phyloP scores from a whole-genome alignment of 2,329 filamentous ascomycete species.

The Talaromyces rugulosus region DNA sequence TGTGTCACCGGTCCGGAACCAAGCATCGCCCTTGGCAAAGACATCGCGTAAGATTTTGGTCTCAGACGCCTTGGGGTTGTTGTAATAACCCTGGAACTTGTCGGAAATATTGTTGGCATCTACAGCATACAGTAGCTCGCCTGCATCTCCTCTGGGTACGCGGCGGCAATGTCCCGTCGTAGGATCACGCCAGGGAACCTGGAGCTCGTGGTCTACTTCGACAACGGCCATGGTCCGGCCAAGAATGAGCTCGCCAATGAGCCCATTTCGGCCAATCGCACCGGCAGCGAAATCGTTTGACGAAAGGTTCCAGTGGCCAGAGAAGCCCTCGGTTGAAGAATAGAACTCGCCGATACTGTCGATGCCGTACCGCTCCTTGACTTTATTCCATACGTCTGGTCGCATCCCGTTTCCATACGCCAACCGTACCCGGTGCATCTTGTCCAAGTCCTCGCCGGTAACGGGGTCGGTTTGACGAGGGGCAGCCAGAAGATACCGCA shows the following conservation, averaged over 20 bases:
- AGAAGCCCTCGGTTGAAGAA: constrained; percentile 68
- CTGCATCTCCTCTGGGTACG: constrained; percentile 58
- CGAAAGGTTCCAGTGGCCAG: constrained; percentile 67
- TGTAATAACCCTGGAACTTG: constrained; percentile 78
- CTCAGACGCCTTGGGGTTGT: constrained; percentile 65
- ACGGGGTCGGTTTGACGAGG: constrained; percentile 57
- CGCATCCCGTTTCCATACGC: constrained; percentile 83
- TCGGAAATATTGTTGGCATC: constrained; percentile 59
- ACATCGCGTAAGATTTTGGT: constrained; percentile 72
- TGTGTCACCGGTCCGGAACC: constrained; percentile 81
- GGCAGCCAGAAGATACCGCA: constrained; percentile 72
- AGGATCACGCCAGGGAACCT: constrained; percentile 63
- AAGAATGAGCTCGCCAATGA: constrained; percentile 55
- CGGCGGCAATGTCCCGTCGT: constrained; percentile 64
- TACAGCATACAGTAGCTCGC: constrained; percentile 71
- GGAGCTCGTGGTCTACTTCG: constrained; percentile 66
- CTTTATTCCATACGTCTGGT: constrained; percentile 78
- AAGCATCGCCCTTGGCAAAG: constrained; percentile 70
- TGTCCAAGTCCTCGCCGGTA: constrained; percentile 67
- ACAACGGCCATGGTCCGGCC: constrained; percentile 55
- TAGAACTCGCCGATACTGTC: constrained; percentile 76
- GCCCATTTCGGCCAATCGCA: constrained; percentile 70
- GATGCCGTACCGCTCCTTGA: constrained; percentile 77
- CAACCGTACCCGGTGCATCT: constrained; percentile 65
- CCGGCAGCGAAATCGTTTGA: constrained; percentile 70